Conservation (phyloP, 2,329 filamentous ascomycete genomes). For the Pseudocercospora cruenta region DNA sequence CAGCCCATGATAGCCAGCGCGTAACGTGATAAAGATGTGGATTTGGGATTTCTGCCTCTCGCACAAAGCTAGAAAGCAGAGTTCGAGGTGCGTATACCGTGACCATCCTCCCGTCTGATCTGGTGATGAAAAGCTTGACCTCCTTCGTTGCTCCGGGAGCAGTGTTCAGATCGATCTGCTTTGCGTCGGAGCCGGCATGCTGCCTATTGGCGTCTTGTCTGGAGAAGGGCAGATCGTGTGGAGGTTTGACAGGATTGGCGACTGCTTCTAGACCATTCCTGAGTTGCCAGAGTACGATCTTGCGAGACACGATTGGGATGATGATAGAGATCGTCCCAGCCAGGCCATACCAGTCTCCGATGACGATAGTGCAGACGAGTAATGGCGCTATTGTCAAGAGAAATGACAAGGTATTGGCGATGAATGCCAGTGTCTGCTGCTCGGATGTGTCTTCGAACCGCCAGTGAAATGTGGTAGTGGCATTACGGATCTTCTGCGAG, state of each 20-base stretch:
- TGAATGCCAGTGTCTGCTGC: background rate
- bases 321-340: slow-evolving; percentile 13
- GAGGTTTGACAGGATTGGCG: background rate
- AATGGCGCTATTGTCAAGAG: background rate
- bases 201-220: background rate
- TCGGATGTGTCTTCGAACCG: background rate
- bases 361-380: slow-evolving; percentile 5
- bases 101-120: slow-evolving; percentile 11
- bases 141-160: background rate
- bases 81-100: slow-evolving; percentile 10
- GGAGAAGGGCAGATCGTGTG: background rate
- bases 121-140: slow-evolving; percentile 3
- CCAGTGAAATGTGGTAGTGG: slow-evolving; percentile 18
- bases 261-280: slow-evolving; percentile 2
- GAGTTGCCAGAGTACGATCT: slow-evolving; percentile 8
- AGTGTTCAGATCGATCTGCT: background rate
- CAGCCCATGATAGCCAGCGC: background rate
- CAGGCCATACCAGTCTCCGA: slow-evolving; percentile 21
- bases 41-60: background rate
- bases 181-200: background rate
- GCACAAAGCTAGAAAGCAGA: slow-evolving; percentile 7
- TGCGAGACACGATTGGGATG: slow-evolving; percentile 6
- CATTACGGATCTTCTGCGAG: slow-evolving; percentile 16
- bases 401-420: background rate
- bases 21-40: slow-evolving; percentile 3